A percentile compares a stretch with the other conserved stretches of the same genome.
Evolutionary conservation across 2,329 filamentous ascomycete genomes (phyloP).

Genomic region (Diaporthe sp.): DNA sequence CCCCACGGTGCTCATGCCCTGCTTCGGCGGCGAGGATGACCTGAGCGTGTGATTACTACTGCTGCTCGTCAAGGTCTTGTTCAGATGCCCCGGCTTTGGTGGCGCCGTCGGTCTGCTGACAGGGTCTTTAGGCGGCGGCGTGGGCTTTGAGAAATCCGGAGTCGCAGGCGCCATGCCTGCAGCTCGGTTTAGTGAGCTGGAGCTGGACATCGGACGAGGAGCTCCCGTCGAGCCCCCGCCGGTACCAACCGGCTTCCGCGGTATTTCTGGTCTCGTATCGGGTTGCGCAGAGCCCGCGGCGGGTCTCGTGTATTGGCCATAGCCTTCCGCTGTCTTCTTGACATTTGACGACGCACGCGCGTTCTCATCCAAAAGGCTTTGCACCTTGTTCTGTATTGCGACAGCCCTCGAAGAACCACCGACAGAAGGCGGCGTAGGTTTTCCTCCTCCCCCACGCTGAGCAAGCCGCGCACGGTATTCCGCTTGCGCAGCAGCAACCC

Average conservation of each 20-base stretch:
- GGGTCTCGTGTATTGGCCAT: conserved; percentile 83
- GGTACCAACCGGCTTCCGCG: conserved; percentile 61
- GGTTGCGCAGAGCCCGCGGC: conserved; percentile 48
- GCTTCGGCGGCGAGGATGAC: conserved; percentile 58
- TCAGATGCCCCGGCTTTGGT: conserved; percentile 71
- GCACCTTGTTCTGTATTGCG: conserved; percentile 93
- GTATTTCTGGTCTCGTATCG: conserved; percentile 55
- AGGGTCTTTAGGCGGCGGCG: conserved; percentile 41
- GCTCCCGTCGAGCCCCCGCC: conserved; percentile 39
- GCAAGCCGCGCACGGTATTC: conserved; percentile 85
- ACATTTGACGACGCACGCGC: conserved; percentile 67
- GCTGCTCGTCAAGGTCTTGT: conserved; percentile 58
- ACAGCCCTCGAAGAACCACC: conserved; percentile 74
- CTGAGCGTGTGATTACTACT: conserved; percentile 36
- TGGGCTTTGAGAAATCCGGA: conserved; percentile 38
- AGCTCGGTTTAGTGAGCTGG: conserved; percentile 31
- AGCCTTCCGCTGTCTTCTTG: conserved; percentile 83
- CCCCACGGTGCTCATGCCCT: conserved; percentile 41
- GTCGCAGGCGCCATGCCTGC: conserved; percentile 35
- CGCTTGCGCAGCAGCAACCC: conserved; percentile 88
- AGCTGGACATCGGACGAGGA: conserved; percentile 39
- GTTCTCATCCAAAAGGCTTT: conserved; percentile 84
- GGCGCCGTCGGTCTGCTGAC: conserved; percentile 62
- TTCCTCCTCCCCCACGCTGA: conserved; percentile 63
- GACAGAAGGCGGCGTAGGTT: conserved; percentile 58